Conservation (phyloP, 1,284 basidiomycete species). For the Ganoderma boninense region DNA sequence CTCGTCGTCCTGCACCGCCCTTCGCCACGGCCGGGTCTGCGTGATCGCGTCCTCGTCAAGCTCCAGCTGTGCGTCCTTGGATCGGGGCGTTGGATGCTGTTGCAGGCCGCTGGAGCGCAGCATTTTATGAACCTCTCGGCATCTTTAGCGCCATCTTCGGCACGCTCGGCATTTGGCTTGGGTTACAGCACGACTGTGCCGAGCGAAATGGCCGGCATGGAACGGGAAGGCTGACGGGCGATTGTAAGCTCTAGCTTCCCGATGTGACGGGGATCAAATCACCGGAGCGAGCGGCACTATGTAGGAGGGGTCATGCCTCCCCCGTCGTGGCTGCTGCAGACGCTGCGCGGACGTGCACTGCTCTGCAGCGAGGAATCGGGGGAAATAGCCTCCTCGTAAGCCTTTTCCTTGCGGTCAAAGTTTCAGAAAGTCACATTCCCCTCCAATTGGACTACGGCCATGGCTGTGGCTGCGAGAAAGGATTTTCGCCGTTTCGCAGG, state of each 20-base stretch:
- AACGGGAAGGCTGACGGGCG: not conserved
- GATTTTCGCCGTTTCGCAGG: too few species aligned
- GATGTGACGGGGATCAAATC: constrained; percentile 1
- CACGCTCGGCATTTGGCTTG: constrained; percentile 1
- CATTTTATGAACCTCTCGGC: constrained; percentile 7
- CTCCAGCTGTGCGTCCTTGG: not conserved
- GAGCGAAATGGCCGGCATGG: not conserved
- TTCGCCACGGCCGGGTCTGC: not conserved
- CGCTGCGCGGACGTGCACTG: too few species aligned
- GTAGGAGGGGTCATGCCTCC: too few species aligned
- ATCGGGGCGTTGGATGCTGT: not conserved
- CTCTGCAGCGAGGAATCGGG: too few species aligned
- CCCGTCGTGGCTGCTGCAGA: too few species aligned
- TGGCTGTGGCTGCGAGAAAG: too few species aligned
- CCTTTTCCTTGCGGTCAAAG: too few species aligned
- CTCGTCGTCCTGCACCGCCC: not conserved
- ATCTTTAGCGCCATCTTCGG: constrained; percentile 4
- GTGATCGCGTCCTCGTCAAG: not conserved
- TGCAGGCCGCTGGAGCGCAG: not conserved
- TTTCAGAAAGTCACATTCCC: too few species aligned
- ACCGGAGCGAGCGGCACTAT: not conserved
- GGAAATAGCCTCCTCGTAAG: too few species aligned
- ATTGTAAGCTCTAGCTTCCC: not conserved
- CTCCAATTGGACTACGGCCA: too few species aligned
- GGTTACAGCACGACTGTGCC: not conserved